Conservation (phyloP, 441 rosid genomes). For the Pelargonium australe region DNA sequence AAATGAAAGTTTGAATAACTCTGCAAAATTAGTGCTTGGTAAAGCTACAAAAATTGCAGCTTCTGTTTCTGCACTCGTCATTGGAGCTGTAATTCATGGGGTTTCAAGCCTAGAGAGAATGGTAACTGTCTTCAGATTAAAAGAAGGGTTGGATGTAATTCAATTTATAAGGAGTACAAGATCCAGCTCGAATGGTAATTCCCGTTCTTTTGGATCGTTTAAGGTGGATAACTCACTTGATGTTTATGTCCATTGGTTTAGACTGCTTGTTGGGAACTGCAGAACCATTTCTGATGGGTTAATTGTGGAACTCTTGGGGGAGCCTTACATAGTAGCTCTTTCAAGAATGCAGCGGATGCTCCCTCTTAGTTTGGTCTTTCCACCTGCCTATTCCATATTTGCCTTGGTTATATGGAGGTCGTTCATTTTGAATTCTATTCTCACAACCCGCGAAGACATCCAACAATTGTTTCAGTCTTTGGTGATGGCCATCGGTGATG, state of each 20-base stretch:
- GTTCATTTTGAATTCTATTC: slow-evolving; percentile 46
- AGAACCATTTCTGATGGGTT: slow-evolving; percentile 83
- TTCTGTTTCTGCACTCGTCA: slow-evolving; percentile 80
- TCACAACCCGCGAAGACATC: slow-evolving; percentile 66
- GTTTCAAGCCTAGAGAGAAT: slow-evolving; percentile 92
- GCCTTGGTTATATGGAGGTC: slow-evolving; percentile 83
- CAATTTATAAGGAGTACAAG: slow-evolving; percentile 71
- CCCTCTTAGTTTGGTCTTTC: slow-evolving; percentile 81
- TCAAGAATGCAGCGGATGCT: slow-evolving; percentile 94
- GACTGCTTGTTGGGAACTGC: slow-evolving; percentile 88
- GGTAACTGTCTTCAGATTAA: slow-evolving; percentile 72
- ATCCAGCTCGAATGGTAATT: slow-evolving; percentile 77
- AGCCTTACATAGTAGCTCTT: slow-evolving; percentile 75
- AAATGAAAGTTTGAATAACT: slow-evolving; percentile 40
- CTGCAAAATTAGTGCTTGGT: slow-evolving; percentile 34
- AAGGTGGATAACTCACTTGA: slow-evolving; percentile 68
- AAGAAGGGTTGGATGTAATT: slow-evolving; percentile 80
- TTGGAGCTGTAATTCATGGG: slow-evolving; percentile 84
- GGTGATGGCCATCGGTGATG: slow-evolving; percentile 68
- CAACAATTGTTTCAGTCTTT: slow-evolving; percentile 72
- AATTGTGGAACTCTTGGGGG: slow-evolving; percentile 83
- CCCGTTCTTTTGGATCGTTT: slow-evolving; percentile 50
- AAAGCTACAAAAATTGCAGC: slow-evolving; percentile 62
- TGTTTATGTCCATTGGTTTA: slow-evolving; percentile 86
- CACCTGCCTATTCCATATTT: slow-evolving; percentile 83